A percentile compares a stretch with the other conserved stretches of the same genome.
phyloP scores from a whole-genome alignment of 116 monocot species.

The Posidonia oceanica region DNA sequence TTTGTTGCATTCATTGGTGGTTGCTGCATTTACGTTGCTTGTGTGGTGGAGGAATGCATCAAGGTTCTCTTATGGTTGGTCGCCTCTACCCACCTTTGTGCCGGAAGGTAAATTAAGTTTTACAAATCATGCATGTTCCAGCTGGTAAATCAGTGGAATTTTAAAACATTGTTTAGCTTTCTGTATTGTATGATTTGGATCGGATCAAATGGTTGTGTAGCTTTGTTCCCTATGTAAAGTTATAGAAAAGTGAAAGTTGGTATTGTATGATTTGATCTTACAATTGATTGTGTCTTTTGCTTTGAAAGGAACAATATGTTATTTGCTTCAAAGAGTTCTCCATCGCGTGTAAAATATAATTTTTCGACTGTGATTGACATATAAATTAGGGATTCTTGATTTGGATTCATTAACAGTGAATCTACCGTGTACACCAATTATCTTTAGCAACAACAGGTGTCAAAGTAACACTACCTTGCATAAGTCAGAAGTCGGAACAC shows the following conservation, averaged over 20 bases:
- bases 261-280: too few relatives aligned
- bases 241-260: not conserved
- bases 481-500: too few relatives aligned
- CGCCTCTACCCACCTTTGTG: slow-evolving; percentile 2
- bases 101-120: not conserved
- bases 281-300: too few relatives aligned
- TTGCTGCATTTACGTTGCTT: slow-evolving; percentile 8
- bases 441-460: too few relatives aligned
- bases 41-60: slow-evolving; percentile 7
- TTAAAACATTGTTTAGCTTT: not conserved
- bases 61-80: slow-evolving; percentile 7
- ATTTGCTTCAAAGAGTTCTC: too few relatives aligned
- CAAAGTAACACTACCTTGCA: too few relatives aligned
- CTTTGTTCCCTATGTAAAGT: not conserved
- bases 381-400: too few relatives aligned
- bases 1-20: slow-evolving; percentile 1
- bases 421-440: too few relatives aligned
- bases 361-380: too few relatives aligned
- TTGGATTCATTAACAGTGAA: too few relatives aligned
- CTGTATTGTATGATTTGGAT: not conserved
- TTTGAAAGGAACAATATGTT: too few relatives aligned
- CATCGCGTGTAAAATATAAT: too few relatives aligned
- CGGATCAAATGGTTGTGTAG: not conserved
- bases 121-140: not conserved
- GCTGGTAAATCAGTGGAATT: slow-evolving; percentile 2